Base-by-base conservation (phyloP, 768 basidiomycete genomes). In the Jaapia argillacea region DNA sequence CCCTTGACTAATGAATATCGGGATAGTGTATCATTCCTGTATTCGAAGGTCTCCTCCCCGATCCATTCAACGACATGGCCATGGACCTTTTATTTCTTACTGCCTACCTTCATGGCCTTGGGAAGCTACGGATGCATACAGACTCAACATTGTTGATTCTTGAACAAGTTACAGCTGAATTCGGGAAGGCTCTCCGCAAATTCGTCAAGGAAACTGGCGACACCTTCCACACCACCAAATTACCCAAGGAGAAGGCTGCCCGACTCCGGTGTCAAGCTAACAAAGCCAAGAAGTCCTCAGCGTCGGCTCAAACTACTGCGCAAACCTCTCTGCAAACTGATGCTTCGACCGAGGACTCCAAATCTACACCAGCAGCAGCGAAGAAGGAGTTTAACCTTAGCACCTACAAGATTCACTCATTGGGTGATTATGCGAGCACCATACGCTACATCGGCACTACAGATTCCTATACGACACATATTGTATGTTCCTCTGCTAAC, bases 371-470 rank as follows among this genome's bases (percentile, higher is more conserved):
- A n/a, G n/a, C n/a, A n/a, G n/a, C n/a, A n/a, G n/a, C n/a, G n/a
- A n/a, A n/a, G 10, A 33, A 33, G 41, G 42, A 16, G 1, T 46
- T 53, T 43, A 56, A 51, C 40, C 23, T 57, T 3, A 18, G 12
- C 12, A 60, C 58, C 3, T 55, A 52, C 44, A 62, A 62, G 46
- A 44, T 47, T 24, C 60, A 62, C 42, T 27, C 48, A 4, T 38
- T 60, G 3, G 46, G 46, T 1, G 55, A 60, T 37, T 53, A 50
- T 33, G 12, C 46, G 0, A 4, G 4, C 3, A 35, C 42, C 1
- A 56, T 59, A 10, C 40, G 39, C 1, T 7, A 16, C 1, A 27
- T 35, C 27, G 58, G 58, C 0, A 48, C 58, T 10, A 47, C 46
- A 1, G 61, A 62, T n/a, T 48, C 42, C 4, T 59, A 48, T 21